Base-by-base conservation (phyloP, 768 basidiomycete genomes). In the Trametopsis cervina region DNA sequence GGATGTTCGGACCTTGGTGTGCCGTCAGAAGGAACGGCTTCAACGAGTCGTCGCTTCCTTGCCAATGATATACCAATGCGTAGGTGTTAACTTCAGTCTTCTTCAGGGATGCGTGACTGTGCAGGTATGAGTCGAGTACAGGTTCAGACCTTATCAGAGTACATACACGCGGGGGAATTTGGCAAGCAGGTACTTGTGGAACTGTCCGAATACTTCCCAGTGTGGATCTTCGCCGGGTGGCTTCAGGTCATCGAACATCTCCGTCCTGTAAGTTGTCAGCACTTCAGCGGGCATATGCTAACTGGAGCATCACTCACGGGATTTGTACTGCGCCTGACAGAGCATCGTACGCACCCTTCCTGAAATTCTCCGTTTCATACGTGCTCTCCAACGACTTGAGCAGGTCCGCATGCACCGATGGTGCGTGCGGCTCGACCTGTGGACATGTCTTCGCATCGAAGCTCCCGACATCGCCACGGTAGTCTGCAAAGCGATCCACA, bases 11-110 rank as follows among this genome's bases (percentile, higher is more conserved):
- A 72, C 75, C 78, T 63, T 78, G 76, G 52, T 80, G 77, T 6
- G 73, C 75, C 11, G 72, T 63, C 27, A 78, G 63, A 11, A 84
- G 62, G 2, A 82, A 56, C 0, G 81, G 84, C 54, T 80, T 80
- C 25, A 75, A 60, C 5, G 61, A 49, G 6, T 65, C 49, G 39
- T 77, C 66, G 9, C 69, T 66, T 2, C 81, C 82, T 38, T 73
- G 64, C 80, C 80, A 83, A 39, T 76, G 73, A 54, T 77, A 78
- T 1, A 84, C 64, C 13, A 83, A 67, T 0, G 75, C 81, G 43
- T 77, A 82, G 0, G 73, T 80, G 54, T 81, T 81, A 43, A 85
- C 74, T 47, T 69, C 68, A 4, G 75, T 75, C 48, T 83, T 65
- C 26, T 69, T 52, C 11, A 84, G 66, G n/a, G 60, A 64, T 10